phyloP scores from a whole-genome alignment of 352 stramenopile species.

The Globisporangium irregulare region DNA sequence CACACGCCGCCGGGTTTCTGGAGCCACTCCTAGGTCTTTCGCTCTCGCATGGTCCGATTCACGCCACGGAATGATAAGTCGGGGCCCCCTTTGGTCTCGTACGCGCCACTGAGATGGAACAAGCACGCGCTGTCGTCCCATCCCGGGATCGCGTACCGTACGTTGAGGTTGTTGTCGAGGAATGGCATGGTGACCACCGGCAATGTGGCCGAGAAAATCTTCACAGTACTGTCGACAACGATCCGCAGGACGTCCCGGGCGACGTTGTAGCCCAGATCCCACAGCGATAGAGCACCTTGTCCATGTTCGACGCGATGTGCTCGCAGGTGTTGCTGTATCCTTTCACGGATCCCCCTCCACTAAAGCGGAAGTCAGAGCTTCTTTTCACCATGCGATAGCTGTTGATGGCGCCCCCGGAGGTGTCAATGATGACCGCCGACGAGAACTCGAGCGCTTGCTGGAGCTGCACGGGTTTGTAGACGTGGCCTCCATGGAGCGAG shows the following conservation, averaged over 20 bases:
- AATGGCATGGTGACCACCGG: no score
- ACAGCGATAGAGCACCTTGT: neutral
- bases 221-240: neutral
- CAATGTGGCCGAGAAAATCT: neutral
- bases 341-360: neutral
- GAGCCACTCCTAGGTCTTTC: neutral
- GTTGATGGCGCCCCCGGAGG: neutral
- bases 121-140: neutral
- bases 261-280: neutral
- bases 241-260: neutral
- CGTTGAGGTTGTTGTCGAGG: no score
- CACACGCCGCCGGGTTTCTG: no score
- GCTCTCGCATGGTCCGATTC: neutral
- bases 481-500: conserved; percentile 14
- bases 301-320: neutral
- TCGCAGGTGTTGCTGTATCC: neutral
- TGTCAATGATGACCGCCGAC: neutral
- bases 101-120: neutral
- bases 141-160: neutral
- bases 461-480: conserved; percentile 20
- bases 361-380: neutral
- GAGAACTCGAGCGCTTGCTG: neutral
- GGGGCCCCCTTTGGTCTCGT: neutral
- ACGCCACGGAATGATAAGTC: neutral
- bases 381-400: neutral